These are phyloP conservation scores for Ceratocystiopsis sp. DNA, from an alignment of 2,329 filamentous ascomycete genomes.

Conservation along the genomic window DNA sequence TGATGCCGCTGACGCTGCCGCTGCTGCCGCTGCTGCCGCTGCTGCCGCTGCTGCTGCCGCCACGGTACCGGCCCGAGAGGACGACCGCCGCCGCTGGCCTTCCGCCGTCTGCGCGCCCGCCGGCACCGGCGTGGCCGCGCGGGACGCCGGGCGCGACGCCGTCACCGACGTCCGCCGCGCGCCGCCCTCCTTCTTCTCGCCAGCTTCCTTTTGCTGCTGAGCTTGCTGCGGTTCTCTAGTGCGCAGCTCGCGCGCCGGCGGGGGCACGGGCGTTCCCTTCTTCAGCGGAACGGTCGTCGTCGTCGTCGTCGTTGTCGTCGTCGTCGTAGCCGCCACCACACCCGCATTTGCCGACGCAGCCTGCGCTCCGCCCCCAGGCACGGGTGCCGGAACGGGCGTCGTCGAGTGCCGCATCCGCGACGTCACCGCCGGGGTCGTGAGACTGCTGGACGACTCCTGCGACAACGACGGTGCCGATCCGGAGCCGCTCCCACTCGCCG, in stretches of 20 bases:
- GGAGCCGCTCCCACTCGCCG: slow-evolving; percentile 2
- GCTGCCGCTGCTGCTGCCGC: too few relatives aligned
- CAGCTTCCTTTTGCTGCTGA: slow-evolving; percentile 11
- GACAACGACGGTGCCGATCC: slow-evolving; percentile 7
- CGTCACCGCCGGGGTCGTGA: slow-evolving; percentile 8
- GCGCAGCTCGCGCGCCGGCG: slow-evolving; percentile 18
- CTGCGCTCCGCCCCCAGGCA: slow-evolving; percentile 10
- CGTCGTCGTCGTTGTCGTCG: slow-evolving; percentile 3
- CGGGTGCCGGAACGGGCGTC: slow-evolving; percentile 19
- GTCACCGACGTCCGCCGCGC: too few relatives aligned
- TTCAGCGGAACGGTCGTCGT: slow-evolving; percentile 12
- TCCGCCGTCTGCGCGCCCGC: too few relatives aligned
- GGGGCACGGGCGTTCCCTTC: slow-evolving; percentile 15
- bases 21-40: neutral
- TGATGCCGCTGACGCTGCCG: neutral
- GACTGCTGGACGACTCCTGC: neutral
- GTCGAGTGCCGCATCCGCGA: slow-evolving; percentile 9
- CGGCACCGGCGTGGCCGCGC: too few relatives aligned
- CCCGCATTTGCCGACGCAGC: too few relatives aligned
- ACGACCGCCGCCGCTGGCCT: too few relatives aligned
- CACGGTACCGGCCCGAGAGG: too few relatives aligned
- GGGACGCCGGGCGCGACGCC: too few relatives aligned
- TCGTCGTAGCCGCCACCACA: neutral
- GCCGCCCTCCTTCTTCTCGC: too few relatives aligned
- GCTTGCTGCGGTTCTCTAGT: slow-evolving; percentile 10